A percentile compares a stretch with the other conserved stretches of the same genome.
Evolutionary conservation across 2,329 filamentous ascomycete species (phyloP).

Genomic region (Penicillium sp.): DNA sequence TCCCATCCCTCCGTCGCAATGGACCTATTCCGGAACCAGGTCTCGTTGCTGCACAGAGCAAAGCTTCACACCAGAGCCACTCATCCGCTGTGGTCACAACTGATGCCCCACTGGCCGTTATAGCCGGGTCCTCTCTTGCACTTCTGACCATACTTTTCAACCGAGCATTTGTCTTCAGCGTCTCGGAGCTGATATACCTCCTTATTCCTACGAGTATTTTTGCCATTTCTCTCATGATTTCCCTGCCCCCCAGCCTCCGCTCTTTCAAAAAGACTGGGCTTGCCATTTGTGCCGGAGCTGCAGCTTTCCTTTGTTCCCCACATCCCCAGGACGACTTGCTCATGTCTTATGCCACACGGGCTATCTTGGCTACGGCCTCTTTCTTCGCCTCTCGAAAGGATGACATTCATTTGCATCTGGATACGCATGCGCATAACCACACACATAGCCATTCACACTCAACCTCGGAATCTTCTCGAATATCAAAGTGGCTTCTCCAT

Average conservation of each 20-base stretch:
- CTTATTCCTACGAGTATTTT: conserved; percentile 24
- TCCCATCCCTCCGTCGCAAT: conserved; percentile 27
- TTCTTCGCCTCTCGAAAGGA: conserved; percentile 36
- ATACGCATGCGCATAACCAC: conserved; percentile 33
- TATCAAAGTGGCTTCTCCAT: conserved; percentile 72
- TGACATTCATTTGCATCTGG: conserved; percentile 27
- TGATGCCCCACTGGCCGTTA: conserved; percentile 30
- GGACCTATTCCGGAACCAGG: conserved; percentile 23
- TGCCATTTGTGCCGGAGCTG: conserved; percentile 25
- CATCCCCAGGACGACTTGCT: conserved; percentile 28
- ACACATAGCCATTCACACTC: conserved; percentile 25
- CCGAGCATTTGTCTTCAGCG: conserved; percentile 20
- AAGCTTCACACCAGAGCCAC: conserved; percentile 5
- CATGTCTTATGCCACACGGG: conserved; percentile 28
- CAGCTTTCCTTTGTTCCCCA: conserved; percentile 31
- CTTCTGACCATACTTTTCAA: conserved; percentile 26
- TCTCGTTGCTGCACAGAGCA: conserved; percentile 21
- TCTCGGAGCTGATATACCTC: conserved; percentile 25
- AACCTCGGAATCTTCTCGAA: conserved; percentile 55
- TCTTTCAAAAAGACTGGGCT: conserved; percentile 35
- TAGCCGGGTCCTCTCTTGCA: conserved; percentile 28
- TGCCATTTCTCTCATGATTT: conserved; percentile 28
- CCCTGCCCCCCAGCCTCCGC: conserved; percentile 25
- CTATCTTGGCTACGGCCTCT: conserved; percentile 28
- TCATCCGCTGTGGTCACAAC: conserved; percentile 18